Conservation (phyloP, 768 basidiomycete genomes). For the Pleurotus cornucopiae region DNA sequence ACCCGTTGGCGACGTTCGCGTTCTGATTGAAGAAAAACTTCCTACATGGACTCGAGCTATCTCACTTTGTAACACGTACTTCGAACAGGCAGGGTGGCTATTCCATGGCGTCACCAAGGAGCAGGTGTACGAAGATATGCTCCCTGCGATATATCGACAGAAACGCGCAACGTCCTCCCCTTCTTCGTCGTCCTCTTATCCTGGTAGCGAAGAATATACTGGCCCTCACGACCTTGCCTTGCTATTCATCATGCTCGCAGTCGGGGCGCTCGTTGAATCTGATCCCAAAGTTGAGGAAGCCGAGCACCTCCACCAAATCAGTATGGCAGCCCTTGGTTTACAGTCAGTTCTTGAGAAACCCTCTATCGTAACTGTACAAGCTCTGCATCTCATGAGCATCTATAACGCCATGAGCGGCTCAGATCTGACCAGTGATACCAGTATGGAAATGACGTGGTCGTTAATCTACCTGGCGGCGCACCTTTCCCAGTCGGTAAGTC, state of each 20-base stretch:
- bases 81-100: slow-evolving; percentile 46
- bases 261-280: slow-evolving; percentile 44
- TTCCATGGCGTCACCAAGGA: slow-evolving; percentile 43
- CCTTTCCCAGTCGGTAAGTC: slow-evolving; percentile 58
- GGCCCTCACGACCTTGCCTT: slow-evolving; percentile 47
- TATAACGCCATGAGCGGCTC: slow-evolving; percentile 69
- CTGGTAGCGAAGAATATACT: slow-evolving; percentile 28
- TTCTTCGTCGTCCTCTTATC: not conserved
- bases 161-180: slow-evolving; percentile 4
- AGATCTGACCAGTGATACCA: slow-evolving; percentile 56
- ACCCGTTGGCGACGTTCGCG: slow-evolving; percentile 37
- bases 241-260: slow-evolving; percentile 46
- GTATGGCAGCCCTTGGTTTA: slow-evolving; percentile 59
- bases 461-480: slow-evolving; percentile 62
- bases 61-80: slow-evolving; percentile 39
- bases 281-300: slow-evolving; percentile 32
- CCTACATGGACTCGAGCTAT: slow-evolving; percentile 49
- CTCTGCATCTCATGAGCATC: slow-evolving; percentile 57
- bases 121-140: slow-evolving; percentile 40
- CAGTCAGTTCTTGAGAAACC: slow-evolving; percentile 72
- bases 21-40: slow-evolving; percentile 48
- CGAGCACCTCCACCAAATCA: slow-evolving; percentile 65
- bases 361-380: slow-evolving; percentile 65
- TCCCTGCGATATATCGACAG: slow-evolving; percentile 33
- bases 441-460: slow-evolving; percentile 72